Percentiles rank a stretch among this genome's conserved stretches.
phyloP scores from a whole-genome alignment of 371 early-diverging fungal species.

The Mortierella polycephala region DNA sequence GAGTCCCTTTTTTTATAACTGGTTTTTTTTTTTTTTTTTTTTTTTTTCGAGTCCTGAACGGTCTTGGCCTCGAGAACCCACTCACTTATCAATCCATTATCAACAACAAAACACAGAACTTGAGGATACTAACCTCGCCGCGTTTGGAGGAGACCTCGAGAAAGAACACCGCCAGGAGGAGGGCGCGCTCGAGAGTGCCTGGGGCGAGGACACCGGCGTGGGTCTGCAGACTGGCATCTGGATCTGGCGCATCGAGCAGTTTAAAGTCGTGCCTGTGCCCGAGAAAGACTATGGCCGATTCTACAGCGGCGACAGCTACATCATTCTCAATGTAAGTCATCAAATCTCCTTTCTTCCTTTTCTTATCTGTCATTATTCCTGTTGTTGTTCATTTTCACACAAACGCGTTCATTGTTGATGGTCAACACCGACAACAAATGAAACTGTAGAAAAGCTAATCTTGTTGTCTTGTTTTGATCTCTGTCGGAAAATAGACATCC shows the following conservation, averaged over 20 bases:
- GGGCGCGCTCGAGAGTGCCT: slow-evolving; percentile 75
- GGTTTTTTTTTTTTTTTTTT: slow-evolving; percentile 8
- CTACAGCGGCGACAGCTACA: slow-evolving; percentile 84
- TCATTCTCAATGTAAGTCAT: slow-evolving; percentile 76
- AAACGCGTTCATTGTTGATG: background rate
- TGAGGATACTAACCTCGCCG: slow-evolving; percentile 78
- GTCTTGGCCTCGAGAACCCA: background rate
- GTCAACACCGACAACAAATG: background rate
- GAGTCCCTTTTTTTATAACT: slow-evolving; percentile 7
- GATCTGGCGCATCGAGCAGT: slow-evolving; percentile 87
- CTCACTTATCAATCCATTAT: background rate
- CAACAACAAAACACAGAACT: slow-evolving; percentile 61
- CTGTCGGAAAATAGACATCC: slow-evolving; percentile 61
- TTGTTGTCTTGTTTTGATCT: background rate
- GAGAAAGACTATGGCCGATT: slow-evolving; percentile 75
- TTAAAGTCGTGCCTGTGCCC: slow-evolving; percentile 74
- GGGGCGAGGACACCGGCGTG: slow-evolving; percentile 63
- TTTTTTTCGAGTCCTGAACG: background rate
- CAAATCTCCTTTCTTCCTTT: too few relatives aligned
- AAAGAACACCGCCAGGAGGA: slow-evolving; percentile 77
- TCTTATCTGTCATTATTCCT: background rate
- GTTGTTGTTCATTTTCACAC: background rate
- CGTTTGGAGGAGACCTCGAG: slow-evolving; percentile 77
- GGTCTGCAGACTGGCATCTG: slow-evolving; percentile 64
- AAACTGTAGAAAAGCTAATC: background rate